These are phyloP conservation scores for Xylariaceae sp. DNA, from an alignment of 2,329 filamentous ascomycete genomes.

Conservation along the genomic window DNA sequence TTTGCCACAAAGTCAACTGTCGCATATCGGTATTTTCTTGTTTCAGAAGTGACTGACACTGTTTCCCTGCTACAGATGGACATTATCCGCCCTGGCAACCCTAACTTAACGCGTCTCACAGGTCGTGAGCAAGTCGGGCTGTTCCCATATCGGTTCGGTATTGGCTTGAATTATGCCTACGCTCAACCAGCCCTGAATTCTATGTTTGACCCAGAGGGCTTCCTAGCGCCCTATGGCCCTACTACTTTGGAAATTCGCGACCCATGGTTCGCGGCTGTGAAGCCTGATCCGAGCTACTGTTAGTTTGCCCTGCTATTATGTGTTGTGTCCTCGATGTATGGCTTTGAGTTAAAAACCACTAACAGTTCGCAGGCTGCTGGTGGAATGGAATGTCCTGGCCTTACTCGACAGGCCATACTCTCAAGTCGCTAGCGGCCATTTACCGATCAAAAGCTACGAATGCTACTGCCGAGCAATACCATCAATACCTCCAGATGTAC, in stretches of 20 bases:
- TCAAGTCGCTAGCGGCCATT: conserved; percentile 48
- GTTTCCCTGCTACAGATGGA: conserved; percentile 21
- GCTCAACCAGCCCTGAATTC: conserved; percentile 42
- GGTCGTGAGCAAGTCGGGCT: conserved; percentile 50
- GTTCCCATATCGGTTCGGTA: conserved; percentile 50
- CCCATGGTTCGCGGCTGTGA: conserved; percentile 46
- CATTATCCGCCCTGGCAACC: conserved; percentile 45
- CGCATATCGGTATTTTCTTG: background rate
- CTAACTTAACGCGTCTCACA: conserved; percentile 42
- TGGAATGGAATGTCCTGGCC: conserved; percentile 56
- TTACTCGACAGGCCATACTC: conserved; percentile 48
- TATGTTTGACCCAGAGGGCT: conserved; percentile 44
- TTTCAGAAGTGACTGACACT: conserved; percentile 3
- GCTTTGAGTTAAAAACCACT: background rate
- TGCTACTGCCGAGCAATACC: conserved; percentile 46
- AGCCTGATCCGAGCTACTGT: conserved; percentile 40
- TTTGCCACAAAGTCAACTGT: background rate
- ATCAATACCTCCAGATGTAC: conserved; percentile 46
- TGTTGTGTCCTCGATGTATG: background rate
- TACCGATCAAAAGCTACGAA: conserved; percentile 42
- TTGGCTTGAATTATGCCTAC: conserved; percentile 43
- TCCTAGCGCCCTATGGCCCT: conserved; percentile 47
- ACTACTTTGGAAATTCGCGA: conserved; percentile 50
- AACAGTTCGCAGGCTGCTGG: conserved; percentile 43
- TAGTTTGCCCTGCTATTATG: background rate